These are phyloP conservation scores for Rhododendron kiyosumense DNA, from an alignment of 148 eudicot genomes.

Conservation along the genomic window DNA sequence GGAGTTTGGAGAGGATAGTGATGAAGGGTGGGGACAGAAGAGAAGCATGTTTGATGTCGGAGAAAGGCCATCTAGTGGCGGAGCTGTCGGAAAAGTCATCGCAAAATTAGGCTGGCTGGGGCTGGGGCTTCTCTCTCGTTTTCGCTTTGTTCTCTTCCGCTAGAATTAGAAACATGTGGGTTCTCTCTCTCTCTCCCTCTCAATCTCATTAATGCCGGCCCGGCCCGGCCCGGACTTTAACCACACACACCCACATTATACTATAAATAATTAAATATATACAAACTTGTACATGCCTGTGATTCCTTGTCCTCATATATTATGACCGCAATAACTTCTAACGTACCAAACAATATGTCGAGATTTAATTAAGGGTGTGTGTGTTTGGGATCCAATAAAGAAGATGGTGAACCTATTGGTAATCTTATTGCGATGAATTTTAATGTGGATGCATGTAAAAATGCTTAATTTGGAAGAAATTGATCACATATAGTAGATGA, in stretches of 20 bases:
- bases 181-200: neutral
- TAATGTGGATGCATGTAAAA: no score
- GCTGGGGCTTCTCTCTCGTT: neutral
- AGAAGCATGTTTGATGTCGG: constrained; percentile 6
- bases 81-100: constrained; percentile 13
- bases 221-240: neutral
- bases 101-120: neutral
- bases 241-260: neutral
- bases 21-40: neutral
- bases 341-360: neutral
- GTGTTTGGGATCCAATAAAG: neutral
- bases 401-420: neutral
- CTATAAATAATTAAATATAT: neutral
- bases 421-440: no score
- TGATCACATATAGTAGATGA: no score
- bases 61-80: constrained; percentile 3
- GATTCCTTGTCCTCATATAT: neutral
- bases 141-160: constrained; percentile 32
- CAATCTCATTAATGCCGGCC: neutral
- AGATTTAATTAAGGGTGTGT: neutral
- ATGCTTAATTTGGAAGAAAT: no score
- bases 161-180: constrained; percentile 29
- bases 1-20: no score
- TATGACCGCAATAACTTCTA: neutral
- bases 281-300: neutral